Evolutionary conservation across 495 filamentous ascomycete species (phyloP), one percentile per base, ranked within the genome.

Genomic region (Lepraria neglecta): DNA sequence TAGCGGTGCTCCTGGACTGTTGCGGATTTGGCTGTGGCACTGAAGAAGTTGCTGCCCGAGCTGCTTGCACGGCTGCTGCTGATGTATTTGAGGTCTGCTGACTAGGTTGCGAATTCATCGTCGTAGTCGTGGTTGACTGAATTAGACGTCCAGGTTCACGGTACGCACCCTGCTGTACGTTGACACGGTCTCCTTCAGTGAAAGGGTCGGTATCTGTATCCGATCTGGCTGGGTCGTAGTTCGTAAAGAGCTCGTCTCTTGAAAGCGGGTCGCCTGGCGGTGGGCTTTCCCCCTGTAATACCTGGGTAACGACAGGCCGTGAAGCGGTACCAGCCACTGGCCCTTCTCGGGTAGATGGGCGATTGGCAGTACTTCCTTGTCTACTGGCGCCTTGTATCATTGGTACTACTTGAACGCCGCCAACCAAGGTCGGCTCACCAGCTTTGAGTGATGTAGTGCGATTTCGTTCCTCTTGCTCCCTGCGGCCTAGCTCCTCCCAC

Each of bases 381-480:
- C 90, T 82, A 64, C 82, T 86, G 7, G 85, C 78, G 17, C 88
- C 89, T 60, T 86, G 85, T 42, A 88, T 86, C 88, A 95, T 96
- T 3, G 95, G 94, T 31, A 97, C 87, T n/a, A 98, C 94, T 68
- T 97, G 91, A 27, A 97, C 91, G 19, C 92, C 95, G 48, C 92
- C 91, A 14, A 98, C 89, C 27, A 92, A 73, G 1, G 90, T 95
- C 17, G 92, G 88, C 59, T 88, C 84, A n/a, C 94, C 95, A 50
- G 89, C 86, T 69, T 91, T 84, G 17, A 98, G 80, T 38, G 87
- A 88, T 59, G 82, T 80, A 9, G 89, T 95, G n/a, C 90, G 77
- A 59, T 97, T 92, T n/a, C 95, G 82, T 71, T 97, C 92, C 72
- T 95, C 91, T 66, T 96, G 91, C 72, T 97, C 95, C 51, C 92